These are phyloP conservation scores for Achlya hypogyna DNA, from an alignment of 352 stramenopile species.

Conservation along the genomic window DNA sequence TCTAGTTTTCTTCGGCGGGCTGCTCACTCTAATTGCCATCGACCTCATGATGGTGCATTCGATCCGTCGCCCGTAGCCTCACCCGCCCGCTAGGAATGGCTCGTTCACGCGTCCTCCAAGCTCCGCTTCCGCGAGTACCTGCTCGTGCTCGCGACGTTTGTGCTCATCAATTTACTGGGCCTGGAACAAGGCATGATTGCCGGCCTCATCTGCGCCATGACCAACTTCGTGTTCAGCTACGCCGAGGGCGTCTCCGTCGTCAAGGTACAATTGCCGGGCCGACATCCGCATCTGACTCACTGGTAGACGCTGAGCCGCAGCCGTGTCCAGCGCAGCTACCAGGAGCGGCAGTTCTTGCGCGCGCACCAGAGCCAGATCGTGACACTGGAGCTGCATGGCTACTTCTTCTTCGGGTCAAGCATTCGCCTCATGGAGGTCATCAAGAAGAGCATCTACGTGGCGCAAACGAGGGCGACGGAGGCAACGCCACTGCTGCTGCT, in stretches of 20 bases:
- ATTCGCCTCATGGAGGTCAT: slow-evolving; percentile 59
- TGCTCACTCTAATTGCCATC: slow-evolving; percentile 94
- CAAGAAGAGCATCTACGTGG: slow-evolving; percentile 51
- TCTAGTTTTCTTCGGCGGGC: slow-evolving; percentile 90
- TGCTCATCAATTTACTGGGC: slow-evolving; percentile 79
- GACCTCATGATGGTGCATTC: slow-evolving; percentile 80
- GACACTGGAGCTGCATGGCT: slow-evolving; percentile 53
- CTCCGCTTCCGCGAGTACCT: slow-evolving; percentile 79
- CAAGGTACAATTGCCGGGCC: neutral
- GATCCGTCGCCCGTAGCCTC: neutral
- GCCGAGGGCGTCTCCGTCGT: slow-evolving; percentile 19
- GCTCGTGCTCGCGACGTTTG: slow-evolving; percentile 87
- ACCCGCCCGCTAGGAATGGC: slow-evolving; percentile 33
- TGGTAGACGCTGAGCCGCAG: slow-evolving; percentile 50
- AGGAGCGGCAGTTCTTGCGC: slow-evolving; percentile 21
- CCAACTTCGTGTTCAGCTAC: slow-evolving; percentile 37
- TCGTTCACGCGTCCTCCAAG: slow-evolving; percentile 50
- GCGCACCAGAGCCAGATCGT: slow-evolving; percentile 46
- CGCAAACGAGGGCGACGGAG: slow-evolving; percentile 1
- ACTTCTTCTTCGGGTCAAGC: slow-evolving; percentile 72
- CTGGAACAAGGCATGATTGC: slow-evolving; percentile 88
- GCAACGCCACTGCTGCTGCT: neutral
- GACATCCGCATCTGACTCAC: slow-evolving; percentile 48
- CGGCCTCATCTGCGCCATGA: slow-evolving; percentile 72
- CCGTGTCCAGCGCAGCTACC: slow-evolving; percentile 7